Evolutionary conservation across 1,284 basidiomycete species (phyloP).

Genomic region (Sporisorium scitamineum): DNA sequence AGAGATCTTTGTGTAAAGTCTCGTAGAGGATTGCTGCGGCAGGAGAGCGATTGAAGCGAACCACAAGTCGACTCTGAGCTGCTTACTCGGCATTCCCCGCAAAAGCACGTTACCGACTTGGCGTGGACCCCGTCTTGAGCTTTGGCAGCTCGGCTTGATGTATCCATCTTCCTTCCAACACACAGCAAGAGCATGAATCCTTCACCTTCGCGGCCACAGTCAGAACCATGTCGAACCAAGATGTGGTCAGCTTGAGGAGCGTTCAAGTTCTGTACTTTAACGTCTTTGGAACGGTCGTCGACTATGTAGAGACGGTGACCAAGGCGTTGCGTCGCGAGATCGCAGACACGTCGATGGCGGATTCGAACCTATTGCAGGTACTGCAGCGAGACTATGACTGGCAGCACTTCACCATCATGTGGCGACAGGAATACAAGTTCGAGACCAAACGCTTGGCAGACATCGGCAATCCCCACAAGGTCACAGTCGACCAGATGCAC

Average conservation of each 20-base stretch:
- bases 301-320: constrained; percentile 36
- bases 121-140: background rate
- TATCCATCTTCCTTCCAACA: background rate
- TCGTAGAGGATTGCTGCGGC: background rate
- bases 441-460: constrained; percentile 25
- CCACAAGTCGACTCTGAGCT: too few species aligned
- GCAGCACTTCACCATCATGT: constrained; percentile 29
- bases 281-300: constrained; percentile 47
- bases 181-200: background rate
- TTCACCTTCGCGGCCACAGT: background rate
- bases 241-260: background rate
- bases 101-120: background rate
- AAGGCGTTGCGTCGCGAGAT: constrained; percentile 24
- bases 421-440: constrained; percentile 31
- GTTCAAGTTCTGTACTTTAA: constrained; percentile 37
- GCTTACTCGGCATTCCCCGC: background rate
- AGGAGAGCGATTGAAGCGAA: background rate
- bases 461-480: constrained; percentile 30
- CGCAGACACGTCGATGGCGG: background rate
- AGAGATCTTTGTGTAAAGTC: too few species aligned
- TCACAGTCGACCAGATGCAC: constrained; percentile 47
- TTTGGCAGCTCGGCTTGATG: background rate
- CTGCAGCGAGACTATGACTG: constrained; percentile 34
- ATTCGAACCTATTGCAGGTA: background rate
- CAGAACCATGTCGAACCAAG: background rate